Evolutionary conservation across 768 basidiomycete genomes (phyloP), one percentile per base, ranked within the genome.

Genomic region (Suillus occidentalis): DNA sequence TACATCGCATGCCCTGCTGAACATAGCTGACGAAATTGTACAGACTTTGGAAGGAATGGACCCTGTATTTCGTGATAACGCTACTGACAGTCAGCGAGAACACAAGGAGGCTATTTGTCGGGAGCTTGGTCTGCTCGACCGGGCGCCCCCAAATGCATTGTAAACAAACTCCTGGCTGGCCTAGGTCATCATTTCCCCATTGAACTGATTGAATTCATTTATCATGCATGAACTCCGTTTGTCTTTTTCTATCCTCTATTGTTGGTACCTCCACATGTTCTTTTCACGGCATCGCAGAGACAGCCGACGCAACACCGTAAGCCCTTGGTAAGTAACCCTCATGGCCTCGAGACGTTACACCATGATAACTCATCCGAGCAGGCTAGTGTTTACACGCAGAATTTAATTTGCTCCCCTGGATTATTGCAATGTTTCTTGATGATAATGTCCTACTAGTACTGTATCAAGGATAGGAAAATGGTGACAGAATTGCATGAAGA

Each of bases 11-110:
- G 39, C 5, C 34, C 20, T 4, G 22, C 36, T 18, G 42, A 4
- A 42, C 37, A n/a, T 10, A 12, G 52, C 16, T 47, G n/a, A 62
- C 31, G 18, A 62, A 14, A 28, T 14, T 22, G 25, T 45, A 18
- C 52, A 77, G 76, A 76, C 76, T 1, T 59, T 76, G 59, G 75
- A 76, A 62, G 75, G 77, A 45, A 77, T 76, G 76, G 71, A 76
- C 37, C 70, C 68, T 3, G 72, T 71, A 18, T 76, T 76, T 66
- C 76, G 75, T 9, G 76, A 76, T 20, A 68, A 69, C 14, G 63
- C 72, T 55, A 66, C 73, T 12, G 74, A 73, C 1, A 66, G 67
- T 57, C 73, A 73, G 60, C 72, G 66, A 6, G 65, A 73, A 20
- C 75, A 63, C 18, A 72, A 75, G 76, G 66, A 65, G 28, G 49